Base-by-base conservation (phyloP, 2,329 filamentous ascomycete genomes). In the Stemphylium beticola region DNA sequence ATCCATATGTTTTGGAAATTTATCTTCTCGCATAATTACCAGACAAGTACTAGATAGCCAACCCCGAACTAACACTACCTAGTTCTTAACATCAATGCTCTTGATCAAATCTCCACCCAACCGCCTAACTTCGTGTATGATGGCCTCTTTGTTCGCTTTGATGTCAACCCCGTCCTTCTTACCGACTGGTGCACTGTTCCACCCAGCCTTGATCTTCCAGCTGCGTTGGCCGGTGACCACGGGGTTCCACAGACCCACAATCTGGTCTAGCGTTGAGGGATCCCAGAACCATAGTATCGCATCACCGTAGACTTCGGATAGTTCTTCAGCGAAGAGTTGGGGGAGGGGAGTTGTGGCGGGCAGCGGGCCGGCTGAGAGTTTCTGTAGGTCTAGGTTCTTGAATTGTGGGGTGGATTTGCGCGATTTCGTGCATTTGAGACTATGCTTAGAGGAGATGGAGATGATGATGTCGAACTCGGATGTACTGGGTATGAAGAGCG, bases 401-500 rank as follows among this genome's bases (percentile, higher is more conserved):
- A 88, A 97, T 26, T 82, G 82, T 0, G 81, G 76, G 67, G 59
- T 70, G 58, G 67, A 79, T 12, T 63, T 68, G 49, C 67, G 67
- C 32, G 64, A 69, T 53, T 65, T 67, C 3, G 37, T 31, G 4
- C 44, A 36, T 24, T 36, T 60, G 79, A 55, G 49, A 39, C 84
- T 71, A 44, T 78, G 78, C 61, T 83, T 86, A 29, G 81, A 62
- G 14, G 85, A 83, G 17, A 98, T 79, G 68, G 88, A 85, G 49
- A 99, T 79, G n/a, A 93, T 78, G 60, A 98, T 88, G 72, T 98
- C 92, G 74, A 93, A 99, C 61, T 96, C 92, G 9, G 76, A 75
- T 5, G 91, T 80, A 0, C 88, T 85, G 3, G 89, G 82, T n/a
- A 83, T 80, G 77, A 98, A 98, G 8, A 98, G 81, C 1, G 78